phyloP scores from a whole-genome alignment of 257 asterid genomes.

The Gentiana straminea region DNA sequence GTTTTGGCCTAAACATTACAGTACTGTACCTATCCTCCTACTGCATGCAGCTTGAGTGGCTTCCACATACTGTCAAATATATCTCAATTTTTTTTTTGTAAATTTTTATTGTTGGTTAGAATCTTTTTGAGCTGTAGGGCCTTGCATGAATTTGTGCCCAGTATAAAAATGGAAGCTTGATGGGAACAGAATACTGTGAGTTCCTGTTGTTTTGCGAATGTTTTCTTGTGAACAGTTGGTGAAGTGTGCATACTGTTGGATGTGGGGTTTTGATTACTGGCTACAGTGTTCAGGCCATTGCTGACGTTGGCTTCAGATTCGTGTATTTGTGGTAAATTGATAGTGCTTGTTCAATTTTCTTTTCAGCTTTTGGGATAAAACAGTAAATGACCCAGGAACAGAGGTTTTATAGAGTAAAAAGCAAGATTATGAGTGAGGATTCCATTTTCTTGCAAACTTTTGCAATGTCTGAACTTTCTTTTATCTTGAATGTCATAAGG shows the following conservation, averaged over 20 bases:
- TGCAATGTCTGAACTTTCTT: neutral
- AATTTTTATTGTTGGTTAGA: too few species aligned
- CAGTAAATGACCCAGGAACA: conserved; percentile 10
- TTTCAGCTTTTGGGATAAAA: conserved; percentile 15
- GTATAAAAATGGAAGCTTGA: conserved; percentile 3
- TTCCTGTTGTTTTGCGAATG: conserved; percentile 22
- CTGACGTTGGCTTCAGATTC: conserved; percentile 15
- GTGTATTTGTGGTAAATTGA: conserved; percentile 6
- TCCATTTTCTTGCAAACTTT: neutral
- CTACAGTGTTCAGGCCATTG: conserved; percentile 13
- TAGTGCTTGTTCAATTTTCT: conserved; percentile 5
- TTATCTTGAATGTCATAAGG: conserved; percentile 1
- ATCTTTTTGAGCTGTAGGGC: neutral
- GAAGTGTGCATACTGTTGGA: conserved; percentile 11
- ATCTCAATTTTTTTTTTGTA: too few species aligned
- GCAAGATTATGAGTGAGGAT: neutral
- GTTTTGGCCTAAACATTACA: conserved; percentile 18
- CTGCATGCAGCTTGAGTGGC: neutral
- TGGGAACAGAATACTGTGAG: conserved; percentile 10
- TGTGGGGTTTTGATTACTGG: neutral
- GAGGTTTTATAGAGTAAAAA: neutral
- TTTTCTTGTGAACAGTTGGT: conserved; percentile 32
- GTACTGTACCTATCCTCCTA: too few species aligned
- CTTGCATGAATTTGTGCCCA: neutral
- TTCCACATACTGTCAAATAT: too few species aligned